Percentiles rank a stretch among this genome's conserved stretches.
Evolutionary conservation across 2,329 filamentous ascomycete genomes (phyloP).

Genomic region (Endocalyx cinctus): DNA sequence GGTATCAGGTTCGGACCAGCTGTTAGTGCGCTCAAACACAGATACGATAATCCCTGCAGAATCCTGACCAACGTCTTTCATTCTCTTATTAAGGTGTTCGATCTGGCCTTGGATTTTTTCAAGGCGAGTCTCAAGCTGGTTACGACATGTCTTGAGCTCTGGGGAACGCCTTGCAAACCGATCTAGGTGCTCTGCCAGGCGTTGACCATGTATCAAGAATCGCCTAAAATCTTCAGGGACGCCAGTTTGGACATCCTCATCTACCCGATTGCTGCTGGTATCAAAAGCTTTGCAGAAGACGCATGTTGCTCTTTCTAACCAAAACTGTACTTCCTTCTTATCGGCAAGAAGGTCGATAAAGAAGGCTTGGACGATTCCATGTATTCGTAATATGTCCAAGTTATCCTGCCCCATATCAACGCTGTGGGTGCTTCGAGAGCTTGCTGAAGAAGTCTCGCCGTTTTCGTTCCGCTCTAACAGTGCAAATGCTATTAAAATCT

Average conservation of each 20-base stretch:
- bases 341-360: constrained; percentile 43
- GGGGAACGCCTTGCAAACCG: constrained; percentile 31
- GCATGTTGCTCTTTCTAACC: constrained; percentile 43
- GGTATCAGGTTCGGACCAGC: constrained; percentile 42
- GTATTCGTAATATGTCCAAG: constrained; percentile 46
- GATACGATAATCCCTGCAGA: constrained; percentile 32
- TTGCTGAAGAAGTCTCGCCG: constrained; percentile 34
- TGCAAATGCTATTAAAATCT: constrained; percentile 46
- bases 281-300: constrained; percentile 48
- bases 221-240: constrained; percentile 49
- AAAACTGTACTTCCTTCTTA: constrained; percentile 37
- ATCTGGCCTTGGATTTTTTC: constrained; percentile 36
- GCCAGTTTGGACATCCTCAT: constrained; percentile 35
- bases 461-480: constrained; percentile 47
- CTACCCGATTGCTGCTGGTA: constrained; percentile 38
- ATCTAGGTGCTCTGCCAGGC: constrained; percentile 38
- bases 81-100: constrained; percentile 36
- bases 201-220: constrained; percentile 47
- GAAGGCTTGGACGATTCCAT: constrained; percentile 49
- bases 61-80: constrained; percentile 33
- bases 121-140: constrained; percentile 32
- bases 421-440: constrained; percentile 36
- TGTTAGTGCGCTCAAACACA: constrained; percentile 48
- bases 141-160: constrained; percentile 24
- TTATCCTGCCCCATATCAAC: constrained; percentile 38